Evolutionary conservation across 176 grass and related monocot species (phyloP), one percentile per base, ranked within the genome.

Genomic region (Musa schizocarpa): DNA sequence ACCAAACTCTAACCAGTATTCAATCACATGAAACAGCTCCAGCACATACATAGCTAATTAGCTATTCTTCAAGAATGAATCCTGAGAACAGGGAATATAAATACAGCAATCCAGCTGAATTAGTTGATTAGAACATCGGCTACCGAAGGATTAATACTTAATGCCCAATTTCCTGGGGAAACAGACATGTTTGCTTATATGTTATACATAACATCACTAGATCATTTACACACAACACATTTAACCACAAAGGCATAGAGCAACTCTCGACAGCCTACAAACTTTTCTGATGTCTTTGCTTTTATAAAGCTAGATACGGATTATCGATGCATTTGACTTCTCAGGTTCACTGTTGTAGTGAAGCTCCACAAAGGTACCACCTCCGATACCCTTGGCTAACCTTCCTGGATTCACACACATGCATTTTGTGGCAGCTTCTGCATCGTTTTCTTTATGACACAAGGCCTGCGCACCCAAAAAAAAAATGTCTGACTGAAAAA

Each of bases 351-450:
- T 43, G 21, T 89, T 82, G 81, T 91, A 98, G 83, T 86, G 74
- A 62, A 98, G 80, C 75, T 98, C 90, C 74, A 89, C 76, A 79
- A 93, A 98, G 53, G 86, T 98, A 55, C 95, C 95, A 25, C 95
- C 90, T 12, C 95, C 90, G 48, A 98, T 94, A 65, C 95, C 95
- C 79, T 91, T 93, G 10, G 90, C 82, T 72, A 98, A 76, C 69
- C 95, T 98, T 55, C 95, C 95, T 50, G 94, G 86, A 76, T 98
- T 98, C 63, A 93, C 61, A 50, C 88, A 98, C 74, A 98, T 85
- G 48, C 84, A 93, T 13, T 13, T 71, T 53, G 74, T 80, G 1
- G 66, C 70, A 1, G 66, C 73, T 65, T 76, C 84, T 68, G 76
- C 67, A 1, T 68, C 80, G 22, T 79, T 77, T 80, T 84, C 88